Percentiles rank a stretch among this genome's conserved stretches.
Evolutionary conservation across 1,139 yeast species (phyloP).

Genomic region (Scheffersomyces stambukii): DNA sequence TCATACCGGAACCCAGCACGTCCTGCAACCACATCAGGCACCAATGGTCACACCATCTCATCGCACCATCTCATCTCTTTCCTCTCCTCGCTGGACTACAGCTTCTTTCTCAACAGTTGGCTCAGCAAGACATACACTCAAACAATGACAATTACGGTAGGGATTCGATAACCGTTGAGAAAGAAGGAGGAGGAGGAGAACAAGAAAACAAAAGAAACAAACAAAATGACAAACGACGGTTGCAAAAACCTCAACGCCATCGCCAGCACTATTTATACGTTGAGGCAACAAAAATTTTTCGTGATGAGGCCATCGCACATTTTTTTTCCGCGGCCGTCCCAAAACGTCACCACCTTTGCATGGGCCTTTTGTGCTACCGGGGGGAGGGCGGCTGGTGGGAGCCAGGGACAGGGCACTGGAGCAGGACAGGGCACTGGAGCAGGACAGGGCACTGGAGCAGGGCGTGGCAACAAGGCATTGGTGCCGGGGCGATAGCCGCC

Average conservation of each 20-base stretch:
- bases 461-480: too few relatives aligned
- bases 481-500: too few relatives aligned
- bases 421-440: not conserved
- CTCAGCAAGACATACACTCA: constrained; percentile 3
- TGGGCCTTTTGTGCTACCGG: not conserved
- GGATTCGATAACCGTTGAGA: constrained; percentile 24
- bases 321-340: not conserved
- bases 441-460: not conserved
- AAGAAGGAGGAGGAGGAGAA: constrained; percentile 13
- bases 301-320: too few relatives aligned
- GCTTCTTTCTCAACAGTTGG: constrained; percentile 13
- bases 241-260: constrained; percentile 2
- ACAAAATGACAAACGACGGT: constrained; percentile 15
- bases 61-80: not conserved
- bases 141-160: constrained; percentile 15
- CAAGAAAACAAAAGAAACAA: constrained; percentile 7
- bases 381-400: not conserved
- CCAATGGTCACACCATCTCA: too few relatives aligned
- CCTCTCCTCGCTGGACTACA: constrained; percentile 1
- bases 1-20: too few relatives aligned
- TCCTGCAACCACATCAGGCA: too few relatives aligned
- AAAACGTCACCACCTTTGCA: constrained; percentile 6
- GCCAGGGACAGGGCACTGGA: not conserved
- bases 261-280: constrained; percentile 9
- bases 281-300: too few relatives aligned